Conservation (phyloP, 306 rosid genomes). For the Quercus variabilis region DNA sequence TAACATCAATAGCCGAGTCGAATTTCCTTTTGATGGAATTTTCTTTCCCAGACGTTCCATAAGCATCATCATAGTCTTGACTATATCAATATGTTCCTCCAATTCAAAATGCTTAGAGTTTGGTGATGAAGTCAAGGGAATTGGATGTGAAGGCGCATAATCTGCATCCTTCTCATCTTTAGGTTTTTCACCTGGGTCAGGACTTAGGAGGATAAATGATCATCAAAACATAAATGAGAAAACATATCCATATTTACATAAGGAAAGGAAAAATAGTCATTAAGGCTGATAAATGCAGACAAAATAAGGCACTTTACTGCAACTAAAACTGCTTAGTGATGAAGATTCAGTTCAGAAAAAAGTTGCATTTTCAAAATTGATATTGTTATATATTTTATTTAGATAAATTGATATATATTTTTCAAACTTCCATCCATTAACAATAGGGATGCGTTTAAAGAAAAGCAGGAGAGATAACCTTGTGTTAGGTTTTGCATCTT, state of each 20-base stretch:
- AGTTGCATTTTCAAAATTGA: neutral
- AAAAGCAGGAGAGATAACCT: neutral
- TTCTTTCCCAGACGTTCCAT: constrained; percentile 52
- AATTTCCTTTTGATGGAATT: constrained; percentile 50
- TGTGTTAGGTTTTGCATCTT: neutral
- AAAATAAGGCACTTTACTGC: neutral
- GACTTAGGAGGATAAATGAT: neutral
- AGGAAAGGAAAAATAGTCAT: neutral
- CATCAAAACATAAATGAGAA: neutral
- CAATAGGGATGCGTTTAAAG: neutral
- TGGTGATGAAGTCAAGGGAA: constrained; percentile 42
- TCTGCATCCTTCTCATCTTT: constrained; percentile 6
- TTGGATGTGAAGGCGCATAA: constrained; percentile 42
- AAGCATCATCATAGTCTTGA: constrained; percentile 43
- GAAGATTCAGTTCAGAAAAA: neutral
- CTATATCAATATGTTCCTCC: constrained; percentile 66
- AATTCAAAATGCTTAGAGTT: constrained; percentile 47
- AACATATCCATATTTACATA: neutral
- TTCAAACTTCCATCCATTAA: neutral
- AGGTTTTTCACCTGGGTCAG: neutral
- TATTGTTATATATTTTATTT: no score
- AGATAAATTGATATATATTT: neutral
- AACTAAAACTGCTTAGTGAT: neutral
- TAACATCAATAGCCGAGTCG: constrained; percentile 59
- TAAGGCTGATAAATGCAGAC: neutral